Evolutionary conservation across 2,329 filamentous ascomycete genomes (phyloP), one percentile per base, ranked within the genome.

Genomic region (Conoideocrella luteorostrata): DNA sequence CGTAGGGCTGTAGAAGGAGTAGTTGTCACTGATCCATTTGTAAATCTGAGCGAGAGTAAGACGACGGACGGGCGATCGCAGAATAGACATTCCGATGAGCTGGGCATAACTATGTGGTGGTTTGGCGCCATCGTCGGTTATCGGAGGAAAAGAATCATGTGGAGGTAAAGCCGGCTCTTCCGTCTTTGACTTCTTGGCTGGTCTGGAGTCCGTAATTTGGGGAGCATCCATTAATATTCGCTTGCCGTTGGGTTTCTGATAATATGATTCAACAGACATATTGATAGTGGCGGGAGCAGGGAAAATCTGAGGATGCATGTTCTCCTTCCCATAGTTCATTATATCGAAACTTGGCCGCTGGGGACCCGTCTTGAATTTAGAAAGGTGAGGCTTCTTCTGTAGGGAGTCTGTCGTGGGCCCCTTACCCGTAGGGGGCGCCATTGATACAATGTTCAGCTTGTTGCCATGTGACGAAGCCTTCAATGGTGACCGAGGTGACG

Each of bases 21-120:
- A 97, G 15, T 84, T 90, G 61, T 94, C 88, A n/a, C 88, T 94
- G 56, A 98, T 97, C 91, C 93, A 98, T 61, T 95, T 95, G 75
- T 97, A 98, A 54, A 98, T 98, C 64, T 96, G 89, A 21, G 89
- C 82, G 15, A 98, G 75, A 1, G 93, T 97, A 49, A 97, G 74
- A 41, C 87, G 84, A 47, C 89, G 82, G 48, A 84, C 81, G 11
- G 86, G 84, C 4, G 93, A 88, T 49, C 90, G 82, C 18, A 97
- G 73, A 55, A 98, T 96, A 41, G 93, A 89, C 90, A 96, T 96
- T 60, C 88, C 93, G 52, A 97, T 97, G 54, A 98, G 76, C 54
- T 86, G 86, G 17, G 93, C 91, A 62, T 98, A 98, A 68, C 90
- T 97, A 65, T 91, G 88, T 5, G 82, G 78, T 5, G 93, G 93